A percentile compares a stretch with the other conserved stretches of the same genome.
phyloP scores from a whole-genome alignment of 768 basidiomycete species.

The Suillus discolor region DNA sequence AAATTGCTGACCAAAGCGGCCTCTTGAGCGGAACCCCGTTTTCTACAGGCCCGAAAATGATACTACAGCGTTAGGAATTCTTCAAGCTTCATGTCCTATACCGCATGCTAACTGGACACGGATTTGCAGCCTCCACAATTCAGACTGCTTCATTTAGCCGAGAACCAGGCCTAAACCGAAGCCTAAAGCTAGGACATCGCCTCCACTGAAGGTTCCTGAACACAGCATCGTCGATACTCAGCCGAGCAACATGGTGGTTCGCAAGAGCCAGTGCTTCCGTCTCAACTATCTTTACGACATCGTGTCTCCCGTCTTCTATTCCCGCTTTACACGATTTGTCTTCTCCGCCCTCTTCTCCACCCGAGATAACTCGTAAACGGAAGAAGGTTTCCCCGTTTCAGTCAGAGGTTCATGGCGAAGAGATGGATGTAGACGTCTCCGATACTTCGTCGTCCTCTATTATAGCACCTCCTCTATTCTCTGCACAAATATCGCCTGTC shows the following conservation, averaged over 20 bases:
- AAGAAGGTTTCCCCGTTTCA: conserved; percentile 21
- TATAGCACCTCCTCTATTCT: too few species aligned
- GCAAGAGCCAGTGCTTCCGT: conserved; percentile 24
- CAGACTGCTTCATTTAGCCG: conserved; percentile 37
- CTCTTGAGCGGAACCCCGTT: too few species aligned
- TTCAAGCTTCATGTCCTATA: too few species aligned
- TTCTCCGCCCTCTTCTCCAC: conserved; percentile 29
- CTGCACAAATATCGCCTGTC: too few species aligned
- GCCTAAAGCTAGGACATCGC: conserved; percentile 18
- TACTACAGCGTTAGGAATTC: too few species aligned
- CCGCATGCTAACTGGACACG: too few species aligned
- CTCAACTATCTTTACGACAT: conserved; percentile 39
- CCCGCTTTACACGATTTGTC: conserved; percentile 20
- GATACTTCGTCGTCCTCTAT: not conserved
- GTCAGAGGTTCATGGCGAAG: conserved; percentile 16
- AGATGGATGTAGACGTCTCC: conserved; percentile 16
- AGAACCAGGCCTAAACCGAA: conserved; percentile 30
- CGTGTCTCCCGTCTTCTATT: conserved; percentile 26
- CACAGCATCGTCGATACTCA: conserved; percentile 19
- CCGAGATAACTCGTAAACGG: conserved; percentile 25
- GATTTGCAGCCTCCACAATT: too few species aligned
- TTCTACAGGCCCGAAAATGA: too few species aligned
- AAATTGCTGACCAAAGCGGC: not conserved
- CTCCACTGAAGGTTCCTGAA: not conserved
- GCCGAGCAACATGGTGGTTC: conserved; percentile 24